Conservation (phyloP, 768 basidiomycete genomes). For the Mrakia hoshinonis region DNA sequence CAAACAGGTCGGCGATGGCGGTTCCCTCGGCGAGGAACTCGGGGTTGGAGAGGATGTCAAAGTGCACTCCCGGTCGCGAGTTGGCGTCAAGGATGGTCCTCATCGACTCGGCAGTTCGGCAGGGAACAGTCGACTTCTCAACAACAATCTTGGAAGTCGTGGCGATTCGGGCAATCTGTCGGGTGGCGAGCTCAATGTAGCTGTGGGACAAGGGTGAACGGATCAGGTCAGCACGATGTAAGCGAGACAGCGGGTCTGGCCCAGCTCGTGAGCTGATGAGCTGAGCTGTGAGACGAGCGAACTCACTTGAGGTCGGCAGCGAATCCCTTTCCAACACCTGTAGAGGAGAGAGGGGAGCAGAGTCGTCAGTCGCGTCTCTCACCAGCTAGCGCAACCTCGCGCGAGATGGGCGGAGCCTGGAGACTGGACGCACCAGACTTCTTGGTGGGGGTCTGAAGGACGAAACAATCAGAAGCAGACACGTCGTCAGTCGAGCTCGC, state of each 20-base stretch:
- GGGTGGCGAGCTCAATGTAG: constrained; percentile 94
- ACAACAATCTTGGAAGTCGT: constrained; percentile 93
- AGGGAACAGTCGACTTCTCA: constrained; percentile 98
- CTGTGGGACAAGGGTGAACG: constrained; percentile 43
- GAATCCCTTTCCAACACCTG: constrained; percentile 79
- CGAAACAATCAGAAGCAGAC: background rate
- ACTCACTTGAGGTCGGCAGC: constrained; percentile 96
- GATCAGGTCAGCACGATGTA: background rate
- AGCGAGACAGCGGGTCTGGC: background rate
- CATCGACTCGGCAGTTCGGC: constrained; percentile 98
- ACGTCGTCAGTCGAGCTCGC: background rate
- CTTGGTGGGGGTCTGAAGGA: constrained; percentile 84
- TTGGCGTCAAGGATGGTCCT: constrained; percentile 98
- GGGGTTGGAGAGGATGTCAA: constrained; percentile 98
- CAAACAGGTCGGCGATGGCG: constrained; percentile 78
- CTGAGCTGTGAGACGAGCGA: constrained; percentile 24
- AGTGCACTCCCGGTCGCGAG: constrained; percentile 78
- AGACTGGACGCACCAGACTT: constrained; percentile 55
- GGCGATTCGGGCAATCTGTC: constrained; percentile 87
- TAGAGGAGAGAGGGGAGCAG: constrained; percentile 8
- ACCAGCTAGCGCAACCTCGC: background rate
- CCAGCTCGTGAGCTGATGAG: background rate
- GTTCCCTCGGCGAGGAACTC: constrained; percentile 99
- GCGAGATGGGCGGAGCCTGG: background rate
- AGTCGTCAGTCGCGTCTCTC: background rate